Evolutionary conservation across 139 green algal species (phyloP), one percentile per base, ranked within the genome.

Genomic region (Tetradesmus obliquus): DNA sequence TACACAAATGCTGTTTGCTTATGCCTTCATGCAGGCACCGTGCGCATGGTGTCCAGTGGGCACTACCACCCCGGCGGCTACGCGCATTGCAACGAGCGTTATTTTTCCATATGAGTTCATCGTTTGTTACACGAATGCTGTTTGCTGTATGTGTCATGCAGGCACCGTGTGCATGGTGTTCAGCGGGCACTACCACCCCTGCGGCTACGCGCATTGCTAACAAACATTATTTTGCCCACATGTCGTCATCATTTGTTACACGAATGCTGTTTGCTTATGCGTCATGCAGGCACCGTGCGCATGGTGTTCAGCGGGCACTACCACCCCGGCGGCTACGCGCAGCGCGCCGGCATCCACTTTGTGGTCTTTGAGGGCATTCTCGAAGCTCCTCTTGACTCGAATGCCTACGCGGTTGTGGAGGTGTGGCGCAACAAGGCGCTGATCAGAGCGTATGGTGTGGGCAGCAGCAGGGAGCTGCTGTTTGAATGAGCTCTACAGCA

Each of bases 51-150:
- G 58, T 60, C 97, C 6, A 87, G 86, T 13, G 96, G 96, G 0
- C 96, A 97, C 86, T 95, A 97, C 87, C 96, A 97, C 62, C 72
- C 93, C 17, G 95, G 95, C 2, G 95, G 93, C 3, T 95, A 95
- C 12, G 83, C 71, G 0, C 15, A 76, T n/a, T n/a, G n/a, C n/a
- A n/a, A 45, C 32, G 32, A 45, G 32, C 32, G 32, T 45, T 45
- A 45, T 45, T 45, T 45, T 45, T 45, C 32, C 32, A 45, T 45
- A 45, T 45, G 32, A 45, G 32, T 45, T 45, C 32, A 45, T 45
- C 32, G 0, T 45, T 45, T 45, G 32, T 45, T 45, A 45, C 32
- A 45, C 32, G 32, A 45, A 45, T 45, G 32, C 32, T 45, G 32
- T 45, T 45, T 45, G 32, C 32, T 45, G 32, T 45, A 45, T 45